Base-by-base conservation (phyloP, 148 eudicot genomes). In the Rhododendron henanense region DNA sequence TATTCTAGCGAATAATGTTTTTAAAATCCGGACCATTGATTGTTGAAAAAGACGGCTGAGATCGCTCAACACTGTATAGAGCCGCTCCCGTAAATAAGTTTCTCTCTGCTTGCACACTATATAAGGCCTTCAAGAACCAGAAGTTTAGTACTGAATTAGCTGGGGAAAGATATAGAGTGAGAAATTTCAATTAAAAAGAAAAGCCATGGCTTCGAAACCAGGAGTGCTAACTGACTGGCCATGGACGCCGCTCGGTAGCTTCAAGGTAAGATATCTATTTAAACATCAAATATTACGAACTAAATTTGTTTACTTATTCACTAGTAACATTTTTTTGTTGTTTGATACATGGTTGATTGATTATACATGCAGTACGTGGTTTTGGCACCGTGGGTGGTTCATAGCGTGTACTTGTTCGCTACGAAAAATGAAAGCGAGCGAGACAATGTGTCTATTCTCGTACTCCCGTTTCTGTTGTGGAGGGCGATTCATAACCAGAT, bases 371-470 rank as follows among this genome's bases (percentile, higher is more conserved):
- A 93, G 96, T 90, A 93, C 57, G 69, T 89, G 33, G 7, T 94
- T 11, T 88, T 94, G 90, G 96, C 90, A n/a, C 96, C 98, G 2
- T 87, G 85, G 85, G 91, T 59, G 50, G 82, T 85, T 28, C 90
- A 91, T 48, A 89, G 92, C 89, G 53, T 88, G 31, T 92, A 93
- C 87, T 75, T 65, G 1, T 83, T 74, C 9, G 44, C 74, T 4
- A 67, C 80, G 10, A 90, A 84, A 47, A 87, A 77, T 19, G 85
- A 86, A 51, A 63, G 51, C 1, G 91, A 91, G 33, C 85, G 84
- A 33, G 35, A 33, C 2, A 33, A 33, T 33, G 35, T 33, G 35
- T 0, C 35, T 33, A 33, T 33, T 33, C 35, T 33, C 35, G 35
- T 33, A 33, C 35, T 33, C 2, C 35, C 35, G 35, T 33, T 33